Conservation (phyloP, 805 yeast genomes). For the Metschnikowia borealis region DNA sequence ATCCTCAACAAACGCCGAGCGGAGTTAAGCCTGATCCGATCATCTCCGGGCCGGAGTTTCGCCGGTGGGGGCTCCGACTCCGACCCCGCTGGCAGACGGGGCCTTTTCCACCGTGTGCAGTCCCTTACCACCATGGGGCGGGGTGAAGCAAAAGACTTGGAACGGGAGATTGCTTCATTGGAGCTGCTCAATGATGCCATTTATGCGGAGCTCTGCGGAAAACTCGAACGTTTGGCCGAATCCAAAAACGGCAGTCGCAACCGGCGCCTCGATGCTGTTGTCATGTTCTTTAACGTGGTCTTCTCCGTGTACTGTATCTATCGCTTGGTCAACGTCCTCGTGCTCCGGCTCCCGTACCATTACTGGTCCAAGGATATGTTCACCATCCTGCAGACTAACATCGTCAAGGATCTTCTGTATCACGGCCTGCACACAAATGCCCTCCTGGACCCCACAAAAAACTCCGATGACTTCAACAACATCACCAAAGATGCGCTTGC, state of each 20-base stretch:
- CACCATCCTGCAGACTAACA: no score
- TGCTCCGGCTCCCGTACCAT: conserved; percentile 38
- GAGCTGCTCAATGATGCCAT: conserved; percentile 26
- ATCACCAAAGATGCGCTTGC: conserved; percentile 45
- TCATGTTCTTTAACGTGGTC: conserved; percentile 17
- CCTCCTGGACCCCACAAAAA: no score
- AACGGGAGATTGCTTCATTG: conserved; percentile 38
- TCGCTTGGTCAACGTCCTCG: conserved; percentile 40
- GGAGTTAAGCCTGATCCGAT: conserved; percentile 24
- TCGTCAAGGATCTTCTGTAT: no score
- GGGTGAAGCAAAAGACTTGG: conserved; percentile 33
- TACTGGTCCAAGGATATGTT: conserved; percentile 1
- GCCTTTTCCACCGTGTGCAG: conserved; percentile 35
- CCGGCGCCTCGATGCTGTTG: conserved; percentile 1
- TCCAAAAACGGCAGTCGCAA: not conserved
- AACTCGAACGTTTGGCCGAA: conserved; percentile 8
- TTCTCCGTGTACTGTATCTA: conserved; percentile 50
- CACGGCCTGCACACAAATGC: no score
- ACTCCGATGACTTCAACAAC: conserved; percentile 9
- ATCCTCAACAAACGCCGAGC: conserved; percentile 31
- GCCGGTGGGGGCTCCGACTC: conserved; percentile 4
- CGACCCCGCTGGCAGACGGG: not conserved
- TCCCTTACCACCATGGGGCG: conserved; percentile 28
- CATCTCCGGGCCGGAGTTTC: conserved; percentile 26
- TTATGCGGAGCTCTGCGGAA: conserved; percentile 28